phyloP scores from a whole-genome alignment of 352 stramenopile genomes.

The Aphanomyces astaci region DNA sequence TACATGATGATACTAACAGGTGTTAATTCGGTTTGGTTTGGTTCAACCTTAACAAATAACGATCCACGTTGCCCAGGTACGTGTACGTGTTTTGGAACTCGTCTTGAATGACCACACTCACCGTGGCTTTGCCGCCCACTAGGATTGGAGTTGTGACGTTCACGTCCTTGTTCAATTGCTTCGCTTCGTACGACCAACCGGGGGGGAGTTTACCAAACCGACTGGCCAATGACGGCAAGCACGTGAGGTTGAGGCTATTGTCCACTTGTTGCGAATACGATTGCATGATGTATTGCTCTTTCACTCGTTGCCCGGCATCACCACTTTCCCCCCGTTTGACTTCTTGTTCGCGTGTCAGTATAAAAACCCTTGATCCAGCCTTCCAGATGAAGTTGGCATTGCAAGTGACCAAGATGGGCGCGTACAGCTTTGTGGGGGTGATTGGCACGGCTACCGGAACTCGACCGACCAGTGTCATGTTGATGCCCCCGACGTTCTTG shows the following conservation, averaged over 20 bases:
- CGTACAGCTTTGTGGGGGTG: not conserved
- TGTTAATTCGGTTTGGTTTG: no score
- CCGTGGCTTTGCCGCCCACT: not conserved
- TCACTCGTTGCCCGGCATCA: no score
- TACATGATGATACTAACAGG: no score
- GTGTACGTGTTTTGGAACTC: not conserved
- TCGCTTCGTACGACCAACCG: not conserved
- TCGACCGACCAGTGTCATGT: not conserved
- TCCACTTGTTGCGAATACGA: slow-evolving; percentile 4
- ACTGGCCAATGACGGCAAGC: not conserved
- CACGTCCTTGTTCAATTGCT: not conserved
- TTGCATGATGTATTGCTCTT: slow-evolving; percentile 1
- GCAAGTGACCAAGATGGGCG: not conserved
- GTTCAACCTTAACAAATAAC: not conserved
- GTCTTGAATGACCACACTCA: not conserved
- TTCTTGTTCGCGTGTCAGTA: not conserved
- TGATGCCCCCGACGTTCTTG: not conserved
- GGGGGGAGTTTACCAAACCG: not conserved
- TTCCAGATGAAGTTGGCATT: not conserved
- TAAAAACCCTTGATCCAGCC: not conserved
- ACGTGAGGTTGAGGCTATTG: not conserved
- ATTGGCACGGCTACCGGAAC: not conserved
- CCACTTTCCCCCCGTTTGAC: no score
- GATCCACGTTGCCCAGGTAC: not conserved
- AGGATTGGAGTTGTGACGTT: not conserved